Evolutionary conservation across 2,329 filamentous ascomycete genomes (phyloP), one percentile per base, ranked within the genome.

Genomic region (Trichophyton benhamiae): DNA sequence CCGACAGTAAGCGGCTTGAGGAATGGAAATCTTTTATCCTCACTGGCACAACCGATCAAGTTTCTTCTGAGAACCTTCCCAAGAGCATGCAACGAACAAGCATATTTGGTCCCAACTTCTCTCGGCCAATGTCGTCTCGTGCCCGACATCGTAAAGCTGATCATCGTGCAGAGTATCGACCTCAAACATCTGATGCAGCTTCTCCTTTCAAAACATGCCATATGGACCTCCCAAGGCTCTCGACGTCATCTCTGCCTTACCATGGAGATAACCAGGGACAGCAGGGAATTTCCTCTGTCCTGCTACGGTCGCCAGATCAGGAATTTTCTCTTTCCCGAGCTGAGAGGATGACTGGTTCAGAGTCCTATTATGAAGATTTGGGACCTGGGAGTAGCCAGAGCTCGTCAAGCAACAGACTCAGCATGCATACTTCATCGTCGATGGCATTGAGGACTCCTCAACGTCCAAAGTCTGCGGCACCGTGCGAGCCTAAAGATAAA

Each of bases 351-450:
- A 11, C 13, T n/a, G 3, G 30, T 9, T 6, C 27, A 11, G 30
- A 15, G 17, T 2, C 42, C 33, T 17, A 38, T 53, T 17, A 3
- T 46, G 41, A 46, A 38, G 17, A 59, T 48, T 25, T 33, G 36
- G 64, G 64, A 1, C 65, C 65, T 7, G 65, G 63, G 9, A 63
- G 64, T n/a, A 64, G 60, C 48, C 65, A 64, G 44, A 64, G 60
- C 30, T 60, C 64, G 3, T 64, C 65, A 11, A 65, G 49, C n/a
- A 60, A 59, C 22, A 59, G 63, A 13, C 48, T 66, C 11, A 66
- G 63, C 44, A 59, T 60, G 22, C 27, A 63, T 36, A 58, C 52
- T 25, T 42, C 20, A 1, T 66, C 64, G 3, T 65, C 62, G 6
- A 53, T 36, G 20, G 57, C 60, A 20, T 52, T 65, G 9, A 59